Base-by-base conservation (phyloP, 768 basidiomycete species). In the Amanita subjunquillea region DNA sequence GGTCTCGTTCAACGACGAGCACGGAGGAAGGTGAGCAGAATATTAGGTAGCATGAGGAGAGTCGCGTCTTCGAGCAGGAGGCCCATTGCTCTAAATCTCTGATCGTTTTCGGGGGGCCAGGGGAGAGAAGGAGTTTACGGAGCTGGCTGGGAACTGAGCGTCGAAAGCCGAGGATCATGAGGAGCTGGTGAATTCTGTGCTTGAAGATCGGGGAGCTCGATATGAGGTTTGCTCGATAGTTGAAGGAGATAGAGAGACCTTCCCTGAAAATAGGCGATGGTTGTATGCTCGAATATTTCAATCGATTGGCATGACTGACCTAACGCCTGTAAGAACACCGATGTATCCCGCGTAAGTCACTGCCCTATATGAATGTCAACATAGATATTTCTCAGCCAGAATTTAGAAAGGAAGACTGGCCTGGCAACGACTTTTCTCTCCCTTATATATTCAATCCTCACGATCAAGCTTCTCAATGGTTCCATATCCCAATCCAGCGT, bases 341-440 rank as follows among this genome's bases (percentile, higher is more conserved):
- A 66, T 58, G 50, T 71, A 71, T 12, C 71, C 69, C 29, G 69
- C 71, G 50, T 72, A 72, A 0, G 71, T 70, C 6, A 72, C 63
- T 23, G 60, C 62, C 53, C 69, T 70, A 52, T 23, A 17, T 41
- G 22, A 22, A 12, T 13, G 44, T 30, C 2, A 29, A 12, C 25
- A 23, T 13, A 49, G 4, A 29, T 7, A 15, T 29, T 23, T 22
- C 9, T 13, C 50, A 9, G 37, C 3, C 25, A 27, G 45, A 17
- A 17, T 17, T n/a, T 17, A 17, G 17, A 23, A 54, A 17, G 30
- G 39, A 32, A 23, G 22, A 56, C 63, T 43, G 12, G 65, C 67
- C 69, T 62, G 7, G 71, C 71, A 12, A 69, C 60, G 27, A 67
- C 63, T 27, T 57, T 54, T 2, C 67, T 64, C 4, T 59, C 60